phyloP scores from a whole-genome alignment of 1,139 yeast species.

The Suhomyces terraborum region DNA sequence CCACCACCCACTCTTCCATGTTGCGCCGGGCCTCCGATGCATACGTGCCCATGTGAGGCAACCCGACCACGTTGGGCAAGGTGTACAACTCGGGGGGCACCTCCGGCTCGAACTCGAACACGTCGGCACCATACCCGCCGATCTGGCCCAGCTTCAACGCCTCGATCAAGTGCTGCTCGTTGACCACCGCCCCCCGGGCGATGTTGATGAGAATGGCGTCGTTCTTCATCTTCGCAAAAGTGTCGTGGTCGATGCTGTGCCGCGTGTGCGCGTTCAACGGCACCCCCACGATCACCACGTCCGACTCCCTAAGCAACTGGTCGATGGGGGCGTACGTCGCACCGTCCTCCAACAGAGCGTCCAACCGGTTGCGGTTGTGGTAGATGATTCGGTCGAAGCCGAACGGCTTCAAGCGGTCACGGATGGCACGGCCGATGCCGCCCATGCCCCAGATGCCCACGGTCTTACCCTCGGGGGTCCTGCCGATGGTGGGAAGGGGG shows the following conservation, averaged over 20 bases:
- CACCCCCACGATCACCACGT: conserved; percentile 61
- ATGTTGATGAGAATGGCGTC: conserved; percentile 69
- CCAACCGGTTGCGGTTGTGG: conserved; percentile 57
- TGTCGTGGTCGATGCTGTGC: conserved; percentile 56
- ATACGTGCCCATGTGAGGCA: conserved; percentile 86
- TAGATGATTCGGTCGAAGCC: conserved; percentile 63
- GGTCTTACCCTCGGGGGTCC: conserved; percentile 59
- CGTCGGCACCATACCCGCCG: conserved; percentile 78
- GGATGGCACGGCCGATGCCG: conserved; percentile 71
- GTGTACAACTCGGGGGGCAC: conserved; percentile 58
- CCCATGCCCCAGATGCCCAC: conserved; percentile 78
- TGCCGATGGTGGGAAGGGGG: conserved; percentile 20
- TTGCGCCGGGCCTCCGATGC: conserved; percentile 57
- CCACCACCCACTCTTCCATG: conserved; percentile 59
- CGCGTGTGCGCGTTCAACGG: conserved; percentile 63
- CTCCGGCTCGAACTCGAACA: conserved; percentile 80
- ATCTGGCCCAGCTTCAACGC: conserved; percentile 71
- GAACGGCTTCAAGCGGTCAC: conserved; percentile 62
- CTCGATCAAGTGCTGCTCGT: conserved; percentile 61
- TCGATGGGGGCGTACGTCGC: conserved; percentile 60
- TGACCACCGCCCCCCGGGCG: conserved; percentile 75
- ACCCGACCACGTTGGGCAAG: conserved; percentile 59
- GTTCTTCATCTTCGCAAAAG: conserved; percentile 59
- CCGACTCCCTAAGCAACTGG: conserved; percentile 54
- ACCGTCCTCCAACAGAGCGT: conserved; percentile 56